Evolutionary conservation across 768 basidiomycete genomes (phyloP), one percentile per base, ranked within the genome.

Genomic region (Lentinus tigrinus): DNA sequence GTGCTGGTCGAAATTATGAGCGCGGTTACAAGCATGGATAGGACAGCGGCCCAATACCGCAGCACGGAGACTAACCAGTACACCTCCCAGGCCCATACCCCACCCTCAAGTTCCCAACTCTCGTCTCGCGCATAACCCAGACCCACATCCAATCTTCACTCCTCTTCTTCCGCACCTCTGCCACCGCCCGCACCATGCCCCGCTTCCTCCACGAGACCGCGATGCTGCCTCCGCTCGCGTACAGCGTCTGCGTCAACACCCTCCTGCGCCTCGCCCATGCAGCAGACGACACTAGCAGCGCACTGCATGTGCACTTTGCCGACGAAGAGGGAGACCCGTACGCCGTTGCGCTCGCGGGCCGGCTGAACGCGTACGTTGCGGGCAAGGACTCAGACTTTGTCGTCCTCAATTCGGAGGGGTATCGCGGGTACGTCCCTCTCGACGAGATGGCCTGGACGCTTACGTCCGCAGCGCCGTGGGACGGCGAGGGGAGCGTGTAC

Each of bases 321-420:
- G 90, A 93, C 63, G 86, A 86, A 70, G 91, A 93, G 70, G 89
- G 83, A 10, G 91, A 93, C 69, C 88, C 89, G 3, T 91, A 84
- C 64, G 85, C 88, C n/a, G 91, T 93, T 6, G 91, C 91, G 63
- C 77, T 94, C 8, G 92, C 92, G 10, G 91, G 84, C 14, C 79
- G 82, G 47, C 71, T 92, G 11, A 78, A 81, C 9, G 92, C 83
- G 34, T 93, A 87, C 63, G 89, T 94, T 46, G 78, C 85, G 0
- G 89, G 87, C 23, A 85, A 79, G 58, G 92, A 94, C 74, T 93
- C 91, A 2, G 92, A 94, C 69, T 94, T 89, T 61, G 84, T 89
- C 48, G 79, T 94, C 52, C 73, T 92, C 52, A 90, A 90, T 64
- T 76, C 85, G 13, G 88, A 87, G 34, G 88, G 84, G 10, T 93